Evolutionary conservation across 2,329 filamentous ascomycete species (phyloP).

Genomic region (Pseudogymnoascus verrucosus): DNA sequence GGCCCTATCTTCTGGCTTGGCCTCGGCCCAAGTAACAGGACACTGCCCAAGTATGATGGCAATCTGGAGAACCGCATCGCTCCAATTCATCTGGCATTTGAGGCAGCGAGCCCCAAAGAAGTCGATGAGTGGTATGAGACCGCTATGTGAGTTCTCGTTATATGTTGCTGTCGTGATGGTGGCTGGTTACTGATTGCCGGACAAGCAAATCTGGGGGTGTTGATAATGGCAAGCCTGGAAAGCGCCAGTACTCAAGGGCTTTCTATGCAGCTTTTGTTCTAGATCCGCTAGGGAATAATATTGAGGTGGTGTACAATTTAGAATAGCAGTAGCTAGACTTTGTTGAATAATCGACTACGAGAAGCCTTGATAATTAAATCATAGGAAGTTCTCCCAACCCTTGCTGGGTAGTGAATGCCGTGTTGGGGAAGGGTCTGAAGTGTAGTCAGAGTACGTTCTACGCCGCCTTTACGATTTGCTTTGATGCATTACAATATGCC

Average conservation of each 20-base stretch:
- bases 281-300: constrained; percentile 19
- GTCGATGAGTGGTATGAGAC: constrained; percentile 16
- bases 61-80: constrained; percentile 7
- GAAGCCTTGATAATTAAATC: neutral
- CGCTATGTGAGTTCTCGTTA: constrained; percentile 14
- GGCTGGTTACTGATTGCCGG: neutral
- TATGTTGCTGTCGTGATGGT: neutral
- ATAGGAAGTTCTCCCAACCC: neutral
- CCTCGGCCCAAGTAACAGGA: constrained; percentile 11
- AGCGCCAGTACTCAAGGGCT: constrained; percentile 15
- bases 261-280: constrained; percentile 20
- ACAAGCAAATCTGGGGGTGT: constrained; percentile 15
- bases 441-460: neutral
- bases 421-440: neutral
- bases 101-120: constrained; percentile 1
- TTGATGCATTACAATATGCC: too few species aligned
- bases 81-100: constrained; percentile 16
- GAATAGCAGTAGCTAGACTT: neutral
- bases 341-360: neutral
- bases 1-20: constrained; percentile 18
- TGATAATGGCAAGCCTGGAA: constrained; percentile 17
- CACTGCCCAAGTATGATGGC: neutral
- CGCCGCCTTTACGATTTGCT: too few species aligned
- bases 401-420: neutral
- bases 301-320: constrained; percentile 13